Conservation (phyloP, 2,329 filamentous ascomycete genomes). For the Ophioceras dolichostomum region DNA sequence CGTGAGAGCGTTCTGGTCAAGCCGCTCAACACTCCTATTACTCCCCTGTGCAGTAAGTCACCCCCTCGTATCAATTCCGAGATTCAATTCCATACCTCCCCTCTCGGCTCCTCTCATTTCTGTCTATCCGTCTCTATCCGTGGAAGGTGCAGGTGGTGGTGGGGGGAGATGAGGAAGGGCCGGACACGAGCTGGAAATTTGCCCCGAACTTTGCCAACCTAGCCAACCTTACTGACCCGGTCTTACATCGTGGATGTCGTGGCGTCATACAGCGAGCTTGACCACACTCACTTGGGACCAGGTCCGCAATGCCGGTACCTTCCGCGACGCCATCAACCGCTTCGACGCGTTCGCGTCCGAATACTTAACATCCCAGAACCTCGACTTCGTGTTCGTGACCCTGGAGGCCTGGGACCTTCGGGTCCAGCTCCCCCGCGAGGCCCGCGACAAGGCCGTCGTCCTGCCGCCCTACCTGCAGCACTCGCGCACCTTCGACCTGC, state of each 20-base stretch:
- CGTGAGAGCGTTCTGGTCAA: conserved; percentile 96
- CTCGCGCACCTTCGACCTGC: conserved; percentile 90
- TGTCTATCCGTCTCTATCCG: too few relatives aligned
- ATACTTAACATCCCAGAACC: conserved; percentile 78
- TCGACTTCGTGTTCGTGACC: conserved; percentile 97
- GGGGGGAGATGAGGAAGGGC: too few relatives aligned
- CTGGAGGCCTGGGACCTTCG: conserved; percentile 97
- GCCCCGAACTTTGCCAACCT: background rate
- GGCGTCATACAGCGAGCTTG: conserved; percentile 59
- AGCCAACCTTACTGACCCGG: too few relatives aligned
- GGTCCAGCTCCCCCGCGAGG: conserved; percentile 93
- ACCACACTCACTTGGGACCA: conserved; percentile 99
- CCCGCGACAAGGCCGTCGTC: conserved; percentile 94
- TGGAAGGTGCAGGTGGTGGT: too few relatives aligned
- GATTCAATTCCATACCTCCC: too few relatives aligned
- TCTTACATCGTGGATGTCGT: conserved; percentile 8
- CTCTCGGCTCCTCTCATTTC: too few relatives aligned
- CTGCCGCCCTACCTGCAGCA: conserved; percentile 95
- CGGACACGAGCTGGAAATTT: background rate
- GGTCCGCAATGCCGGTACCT: conserved; percentile 92
- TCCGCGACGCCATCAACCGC: conserved; percentile 89
- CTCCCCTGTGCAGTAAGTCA: conserved; percentile 94
- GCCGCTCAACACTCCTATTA: conserved; percentile 97
- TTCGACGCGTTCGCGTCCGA: conserved; percentile 92
- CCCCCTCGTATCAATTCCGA: too few relatives aligned